These are phyloP conservation scores for Epichloe amarillans DNA, from an alignment of 2,329 filamentous ascomycete genomes.

Conservation along the genomic window DNA sequence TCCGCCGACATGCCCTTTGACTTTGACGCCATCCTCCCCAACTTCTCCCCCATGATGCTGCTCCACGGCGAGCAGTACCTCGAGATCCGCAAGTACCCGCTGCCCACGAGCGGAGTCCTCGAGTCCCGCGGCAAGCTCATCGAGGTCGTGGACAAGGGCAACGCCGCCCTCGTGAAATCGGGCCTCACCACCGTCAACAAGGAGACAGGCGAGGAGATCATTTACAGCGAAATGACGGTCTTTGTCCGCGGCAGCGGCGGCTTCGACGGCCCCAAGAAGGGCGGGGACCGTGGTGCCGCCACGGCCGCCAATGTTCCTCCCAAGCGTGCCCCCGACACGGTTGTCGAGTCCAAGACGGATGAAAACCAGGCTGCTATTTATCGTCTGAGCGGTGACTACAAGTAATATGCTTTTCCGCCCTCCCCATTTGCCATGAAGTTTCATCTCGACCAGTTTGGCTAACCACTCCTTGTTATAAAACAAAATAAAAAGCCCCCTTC, in stretches of 20 bases:
- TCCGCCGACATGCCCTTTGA: conserved; percentile 68
- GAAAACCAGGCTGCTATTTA: conserved; percentile 91
- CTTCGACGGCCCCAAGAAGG: conserved; percentile 74
- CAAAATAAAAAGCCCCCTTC: conserved; percentile 49
- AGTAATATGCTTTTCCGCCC: conserved; percentile 42
- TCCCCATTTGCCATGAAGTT: not conserved
- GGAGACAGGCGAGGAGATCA: conserved; percentile 74
- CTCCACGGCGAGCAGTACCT: conserved; percentile 98
- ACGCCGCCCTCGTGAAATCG: conserved; percentile 68
- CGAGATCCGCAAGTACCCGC: conserved; percentile 81
- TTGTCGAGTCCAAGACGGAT: conserved; percentile 74
- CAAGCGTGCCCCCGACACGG: conserved; percentile 60
- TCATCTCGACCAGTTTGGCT: not conserved
- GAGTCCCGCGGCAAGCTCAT: conserved; percentile 67
- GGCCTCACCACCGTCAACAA: conserved; percentile 76
- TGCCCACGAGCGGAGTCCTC: conserved; percentile 71
- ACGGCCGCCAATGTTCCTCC: conserved; percentile 72
- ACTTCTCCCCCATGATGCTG: conserved; percentile 99
- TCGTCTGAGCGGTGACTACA: conserved; percentile 85
- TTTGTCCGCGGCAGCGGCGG: conserved; percentile 87
- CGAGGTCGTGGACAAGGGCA: conserved; percentile 93
- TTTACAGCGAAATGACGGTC: conserved; percentile 92
- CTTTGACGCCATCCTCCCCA: conserved; percentile 73
- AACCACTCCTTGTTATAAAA: no score
- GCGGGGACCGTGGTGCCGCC: conserved; percentile 61